Base-by-base conservation (phyloP, 306 rosid genomes). In the Cicer arietinum region DNA sequence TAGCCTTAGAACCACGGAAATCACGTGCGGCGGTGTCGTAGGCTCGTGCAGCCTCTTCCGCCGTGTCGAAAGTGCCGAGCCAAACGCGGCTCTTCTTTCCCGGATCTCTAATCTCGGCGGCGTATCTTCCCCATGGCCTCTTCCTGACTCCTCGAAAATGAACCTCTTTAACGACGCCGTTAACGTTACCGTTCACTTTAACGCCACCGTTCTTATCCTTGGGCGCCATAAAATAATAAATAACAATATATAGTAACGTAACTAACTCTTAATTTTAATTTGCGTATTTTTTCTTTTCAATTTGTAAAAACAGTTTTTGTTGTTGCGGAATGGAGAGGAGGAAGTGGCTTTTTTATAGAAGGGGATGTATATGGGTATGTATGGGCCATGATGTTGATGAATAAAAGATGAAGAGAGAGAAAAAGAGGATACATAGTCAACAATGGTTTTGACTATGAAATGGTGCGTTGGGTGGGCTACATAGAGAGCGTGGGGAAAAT, bases 111-210 rank as follows among this genome's bases (percentile, higher is more conserved):
- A 94, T 94, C 89, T 94, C 99, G 2, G 99, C 99, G 7, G 99
- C 99, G 67, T 92, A 94, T 68, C 97, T 86, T 3, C 99, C 99
- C 99, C 99, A 94, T 0, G 99, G 99, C 46, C 99, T 82, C 96
- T 94, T 94, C 71, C 99, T 84, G 35, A 94, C 99, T 1, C 99
- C 99, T 11, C 99, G 71, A 62, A 86, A 94, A 90, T 94, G 99
- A 85, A 84, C 84, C 87, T 94, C 97, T 77, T 86, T 92, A 0
- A 71, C 76, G 66, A 12, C 78, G 14, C 80, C 78, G 69, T 54
- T 64, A 0, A 44, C 74, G 52, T 70, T 67, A 0, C 80, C 63
- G 53, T 52, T 69, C 0, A 2, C 40, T 35, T 87, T 88, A 2
- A 44, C 88, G 74, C 35, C 74, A 6, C 14, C 74, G 6, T 78